Base-by-base conservation (phyloP, 202 grass and related monocot genomes). In the Sporobolus alterniflorus region DNA sequence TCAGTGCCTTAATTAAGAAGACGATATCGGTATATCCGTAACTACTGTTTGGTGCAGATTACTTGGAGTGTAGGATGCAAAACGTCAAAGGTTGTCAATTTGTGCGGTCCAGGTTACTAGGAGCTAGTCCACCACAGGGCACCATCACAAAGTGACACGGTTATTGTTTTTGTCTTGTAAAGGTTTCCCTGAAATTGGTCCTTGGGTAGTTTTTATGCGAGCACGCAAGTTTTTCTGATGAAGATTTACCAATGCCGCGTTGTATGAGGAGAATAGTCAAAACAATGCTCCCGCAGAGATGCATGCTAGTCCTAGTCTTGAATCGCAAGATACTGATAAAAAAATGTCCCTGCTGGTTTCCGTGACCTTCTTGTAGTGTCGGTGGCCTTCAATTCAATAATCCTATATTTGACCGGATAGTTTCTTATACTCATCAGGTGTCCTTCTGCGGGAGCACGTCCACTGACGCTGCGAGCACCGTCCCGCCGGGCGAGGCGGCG, bases 361-460 rank as follows among this genome's bases (percentile, higher is more conserved):
- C 4, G 22, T 47, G 24, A 46, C 22, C 5, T 25, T 7, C 9
- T 7, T 29, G 57, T 16, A 61, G 57, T 36, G 29, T 32, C 14
- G 29, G 60, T 63, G 60, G 14, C 28, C 60, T 63, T 32, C 29
- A 20, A 14, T 29, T 16, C 28, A 17, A 29, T 16, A 11, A 52
- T 20, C 21, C 2, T 49, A 12, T 13, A 59, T 4, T 61, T 28
- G 28, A 17, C 15, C 60, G 5, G 14, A 2, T 32, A 29, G 7
- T 63, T 63, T 17, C 6, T 32, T 32, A 18, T 1, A 67, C 78
- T 81, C 83, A 94, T 81, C 81, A 94, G 92, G 83, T 90, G 42
- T 79, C 89, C 17, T 89, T 85, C 22, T 55, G 74, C 8, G 87
- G 87, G 7, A 91, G 81, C 81, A 80, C 81, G 60, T 84, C 85